Percentiles rank a stretch among this genome's conserved stretches.
Evolutionary conservation across 164 flowering plant genomes (phyloP).

Genomic region (Buxus sempervirens): DNA sequence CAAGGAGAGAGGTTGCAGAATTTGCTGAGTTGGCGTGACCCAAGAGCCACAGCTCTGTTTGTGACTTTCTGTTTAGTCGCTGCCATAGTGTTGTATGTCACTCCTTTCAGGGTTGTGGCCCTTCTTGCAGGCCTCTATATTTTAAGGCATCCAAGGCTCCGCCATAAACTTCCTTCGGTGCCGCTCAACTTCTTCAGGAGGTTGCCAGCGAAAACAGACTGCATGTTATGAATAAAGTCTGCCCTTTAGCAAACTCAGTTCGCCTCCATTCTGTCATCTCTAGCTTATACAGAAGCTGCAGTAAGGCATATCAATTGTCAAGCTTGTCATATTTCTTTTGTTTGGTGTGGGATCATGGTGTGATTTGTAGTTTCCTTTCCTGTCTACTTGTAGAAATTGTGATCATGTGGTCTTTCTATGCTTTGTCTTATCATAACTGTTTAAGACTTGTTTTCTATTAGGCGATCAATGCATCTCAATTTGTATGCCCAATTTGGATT

Average conservation of each 20-base stretch:
- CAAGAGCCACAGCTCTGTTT: conserved; percentile 63
- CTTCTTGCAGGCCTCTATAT: conserved; percentile 49
- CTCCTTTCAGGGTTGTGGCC: conserved; percentile 59
- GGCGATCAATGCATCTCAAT: conserved; percentile 22
- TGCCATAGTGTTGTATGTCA: conserved; percentile 60
- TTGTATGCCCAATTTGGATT: conserved; percentile 11
- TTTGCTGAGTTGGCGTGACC: conserved; percentile 75
- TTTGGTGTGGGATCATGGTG: conserved; percentile 17
- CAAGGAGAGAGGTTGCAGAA: conserved; percentile 79
- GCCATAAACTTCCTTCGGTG: conserved; percentile 62
- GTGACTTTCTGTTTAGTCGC: conserved; percentile 55
- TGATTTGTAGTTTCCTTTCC: conserved; percentile 15
- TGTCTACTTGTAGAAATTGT: conserved; percentile 22
- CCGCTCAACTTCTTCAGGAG: conserved; percentile 68
- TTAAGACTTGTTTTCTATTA: conserved; percentile 19
- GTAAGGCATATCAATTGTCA: conserved; percentile 10
- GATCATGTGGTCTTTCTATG: conserved; percentile 18
- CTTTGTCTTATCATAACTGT: no score
- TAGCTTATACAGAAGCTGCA: not conserved
- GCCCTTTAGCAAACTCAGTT: not conserved
- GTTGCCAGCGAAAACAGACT: conserved; percentile 66
- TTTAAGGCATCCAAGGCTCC: conserved; percentile 71
- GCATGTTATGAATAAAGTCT: conserved; percentile 42
- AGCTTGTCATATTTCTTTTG: conserved; percentile 17
- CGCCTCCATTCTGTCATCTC: not conserved